Base-by-base conservation (phyloP, 164 flowering plant genomes). In the Piper betle region DNA sequence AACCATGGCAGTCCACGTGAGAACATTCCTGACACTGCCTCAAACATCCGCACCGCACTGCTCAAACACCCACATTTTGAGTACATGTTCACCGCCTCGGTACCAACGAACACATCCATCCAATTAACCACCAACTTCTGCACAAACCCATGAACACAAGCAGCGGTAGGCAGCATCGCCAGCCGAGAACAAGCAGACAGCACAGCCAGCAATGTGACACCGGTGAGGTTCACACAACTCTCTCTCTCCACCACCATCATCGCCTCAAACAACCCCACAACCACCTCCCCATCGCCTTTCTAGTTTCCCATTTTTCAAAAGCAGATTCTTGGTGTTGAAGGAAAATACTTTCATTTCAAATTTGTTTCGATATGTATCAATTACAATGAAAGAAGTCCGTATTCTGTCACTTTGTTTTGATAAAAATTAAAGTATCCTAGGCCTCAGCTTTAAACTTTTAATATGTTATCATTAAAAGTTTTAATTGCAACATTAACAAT, bases 61-160 rank as follows among this genome's bases (percentile, higher is more conserved):
- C 53, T 61, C 46, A 84, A 60, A 38, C 77, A 72, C 53, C 93
- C 93, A 59, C 89, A 82, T 70, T 80, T 82, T 4, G 82, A 72
- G 67, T 84, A 86, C 93, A 86, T 82, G 54, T 81, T 81, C 2
- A 82, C 73, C 18, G 82, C 73, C 17, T 74, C 76, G 37, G 93
- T 79, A 6, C 84, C 85, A 18, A 84, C 59, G 54, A 71, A 80
- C 2, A 81, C 76, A 79, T 84, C 77, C 8, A 66, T 55, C 19
- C 74, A 72, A 5, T 4, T 19, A 55, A 50, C n/a, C 17, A 77
- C 55, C 12, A 67, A 68, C 69, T 87, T 84, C 46, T 71, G 72
- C 6, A 80, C 52, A 55, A 66, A 79, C 6, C 77, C 85, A 80
- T 86, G 89, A 56, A 81, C 58, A 58, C 83, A 73, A 43, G 52